Evolutionary conservation across 108 stramenopile species (phyloP).

Genomic region (Nannochloropsis oceanica): DNA sequence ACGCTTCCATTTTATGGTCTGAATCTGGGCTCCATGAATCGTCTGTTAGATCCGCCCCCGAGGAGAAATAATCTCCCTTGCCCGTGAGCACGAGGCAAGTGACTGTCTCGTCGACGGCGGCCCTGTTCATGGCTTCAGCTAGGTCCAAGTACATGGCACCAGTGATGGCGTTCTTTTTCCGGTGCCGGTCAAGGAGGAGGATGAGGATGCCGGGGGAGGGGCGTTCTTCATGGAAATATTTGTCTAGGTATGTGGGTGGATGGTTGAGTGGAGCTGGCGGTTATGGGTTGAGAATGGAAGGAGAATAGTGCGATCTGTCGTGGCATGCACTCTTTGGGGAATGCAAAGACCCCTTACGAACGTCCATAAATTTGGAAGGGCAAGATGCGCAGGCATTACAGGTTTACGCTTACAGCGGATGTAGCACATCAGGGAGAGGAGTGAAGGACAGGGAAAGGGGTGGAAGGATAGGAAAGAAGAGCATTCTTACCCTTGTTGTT

Average conservation of each 20-base stretch:
- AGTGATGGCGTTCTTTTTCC: constrained; percentile 40
- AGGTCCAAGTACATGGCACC: constrained; percentile 40
- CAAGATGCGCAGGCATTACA: not conserved
- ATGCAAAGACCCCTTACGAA: no score
- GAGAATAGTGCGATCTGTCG: no score
- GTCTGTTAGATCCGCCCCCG: constrained; percentile 41
- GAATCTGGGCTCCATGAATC: not conserved
- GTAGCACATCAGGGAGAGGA: no score
- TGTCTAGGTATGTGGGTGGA: not conserved
- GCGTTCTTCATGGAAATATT: not conserved
- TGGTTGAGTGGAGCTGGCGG: no score
- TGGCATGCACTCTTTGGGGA: no score
- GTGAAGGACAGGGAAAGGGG: no score
- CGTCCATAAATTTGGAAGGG: not conserved
- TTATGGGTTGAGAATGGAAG: no score
- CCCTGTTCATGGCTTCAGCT: constrained; percentile 21
- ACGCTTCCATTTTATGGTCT: constrained; percentile 9
- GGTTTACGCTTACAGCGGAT: no score
- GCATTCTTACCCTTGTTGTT: not conserved
- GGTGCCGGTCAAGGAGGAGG: constrained; percentile 22
- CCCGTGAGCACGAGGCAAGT: constrained; percentile 43
- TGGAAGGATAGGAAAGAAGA: no score
- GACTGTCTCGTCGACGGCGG: constrained; percentile 34
- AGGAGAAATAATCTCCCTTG: constrained; percentile 39
- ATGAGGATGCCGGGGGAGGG: not conserved